Base-by-base conservation (phyloP, 345 rosid genomes). In the Eutrema yunnanense region DNA sequence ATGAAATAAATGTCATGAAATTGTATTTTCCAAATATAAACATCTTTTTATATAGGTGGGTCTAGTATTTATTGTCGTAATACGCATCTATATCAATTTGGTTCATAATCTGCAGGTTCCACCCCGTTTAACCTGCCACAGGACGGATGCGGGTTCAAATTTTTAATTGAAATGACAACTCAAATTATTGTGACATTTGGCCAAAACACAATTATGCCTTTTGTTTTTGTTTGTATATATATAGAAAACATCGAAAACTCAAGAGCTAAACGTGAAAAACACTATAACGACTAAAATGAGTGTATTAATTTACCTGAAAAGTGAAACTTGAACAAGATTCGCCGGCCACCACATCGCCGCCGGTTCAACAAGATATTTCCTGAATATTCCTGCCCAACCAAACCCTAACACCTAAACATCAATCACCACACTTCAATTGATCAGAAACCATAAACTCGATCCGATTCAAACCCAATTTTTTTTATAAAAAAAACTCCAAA, bases 291-390 rank as follows among this genome's bases (percentile, higher is more conserved):
- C 14, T 11, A 11, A 27, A 9, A 6, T 22, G 26, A 32, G 4
- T 51, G 10, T 32, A 54, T 37, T 16, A 16, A 16, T 16, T 50
- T 89, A 91, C 97, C 98, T 86, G 82, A 95, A 95, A 13, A 95
- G 80, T 26, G 99, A 95, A 59, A 95, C 99, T 69, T 95, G 99
- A 62, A 92, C 99, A 49, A 95, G 96, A 81, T 95, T 95, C 33
- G 96, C 90, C 26, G 99, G 99, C 99, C 99, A 95, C 99, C 99
- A 95, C 99, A 95, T 95, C 3, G 92, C 94, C 48, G 96, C 92
- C 22, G 99, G 99, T 81, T 95, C 99, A 61, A 95, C 98, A 4
- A 95, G 82, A 59, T 88, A 90, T 74, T 79, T 86, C 38, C 99
- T 81, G 73, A 88, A 92, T 50, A 95, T 92, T 32, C 98, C 99